phyloP scores from a whole-genome alignment of 2,329 filamentous ascomycete genomes.

The Stachybotrys chlorohalonatus region DNA sequence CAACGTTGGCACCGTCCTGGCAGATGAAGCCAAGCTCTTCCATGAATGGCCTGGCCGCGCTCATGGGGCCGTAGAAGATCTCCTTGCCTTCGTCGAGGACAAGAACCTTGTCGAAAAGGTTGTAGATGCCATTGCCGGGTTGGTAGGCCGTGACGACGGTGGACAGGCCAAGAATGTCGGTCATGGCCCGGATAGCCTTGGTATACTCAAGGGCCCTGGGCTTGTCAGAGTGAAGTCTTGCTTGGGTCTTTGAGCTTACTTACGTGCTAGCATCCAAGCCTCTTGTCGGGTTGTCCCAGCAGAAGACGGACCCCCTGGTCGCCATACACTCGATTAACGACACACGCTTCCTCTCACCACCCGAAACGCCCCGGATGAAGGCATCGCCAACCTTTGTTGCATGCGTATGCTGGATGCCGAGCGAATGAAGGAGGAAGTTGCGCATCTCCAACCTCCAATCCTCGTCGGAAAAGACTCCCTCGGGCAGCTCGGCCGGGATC shows the following conservation, averaged over 20 bases:
- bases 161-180: constrained; percentile 49
- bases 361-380: constrained; percentile 56
- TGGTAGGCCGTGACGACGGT: constrained; percentile 61
- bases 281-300: constrained; percentile 60
- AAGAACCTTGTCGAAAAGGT: constrained; percentile 62
- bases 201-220: constrained; percentile 46
- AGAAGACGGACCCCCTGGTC: constrained; percentile 48
- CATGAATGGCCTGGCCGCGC: constrained; percentile 54
- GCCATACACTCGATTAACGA: constrained; percentile 58
- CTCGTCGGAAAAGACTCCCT: constrained; percentile 29
- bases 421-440: constrained; percentile 47
- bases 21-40: constrained; percentile 56
- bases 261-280: constrained; percentile 56
- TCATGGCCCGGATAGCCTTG: constrained; percentile 54
- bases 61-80: constrained; percentile 53
- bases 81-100: constrained; percentile 58
- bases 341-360: constrained; percentile 60
- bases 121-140: constrained; percentile 60
- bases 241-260: constrained; percentile 6
- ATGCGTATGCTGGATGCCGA: constrained; percentile 49
- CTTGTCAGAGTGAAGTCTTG: background rate
- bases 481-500: constrained; percentile 37
- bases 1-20: constrained; percentile 51
- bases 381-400: constrained; percentile 62
- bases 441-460: constrained; percentile 36